phyloP scores from a whole-genome alignment of 2,329 filamentous ascomycete genomes.

The Eurotiales sp. region DNA sequence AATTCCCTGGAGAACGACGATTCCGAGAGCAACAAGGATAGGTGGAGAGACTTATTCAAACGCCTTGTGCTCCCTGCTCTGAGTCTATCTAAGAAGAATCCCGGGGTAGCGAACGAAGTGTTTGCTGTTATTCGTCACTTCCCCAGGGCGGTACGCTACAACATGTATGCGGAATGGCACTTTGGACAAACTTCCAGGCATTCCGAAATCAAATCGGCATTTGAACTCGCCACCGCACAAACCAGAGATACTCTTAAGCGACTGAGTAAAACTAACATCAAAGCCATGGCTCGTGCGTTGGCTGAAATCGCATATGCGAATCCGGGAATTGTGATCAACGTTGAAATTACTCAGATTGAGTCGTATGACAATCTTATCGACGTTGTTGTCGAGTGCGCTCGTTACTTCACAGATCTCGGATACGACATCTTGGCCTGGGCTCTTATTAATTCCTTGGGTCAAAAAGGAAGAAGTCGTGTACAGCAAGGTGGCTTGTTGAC shows the following conservation, averaged over 20 bases:
- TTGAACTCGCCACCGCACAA: constrained; percentile 70
- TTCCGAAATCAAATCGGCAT: constrained; percentile 73
- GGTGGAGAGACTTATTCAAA: constrained; percentile 83
- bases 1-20: constrained; percentile 67
- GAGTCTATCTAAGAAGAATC: constrained; percentile 80
- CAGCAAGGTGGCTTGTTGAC: constrained; percentile 70
- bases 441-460: constrained; percentile 68
- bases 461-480: constrained; percentile 54
- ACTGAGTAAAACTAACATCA: constrained; percentile 80
- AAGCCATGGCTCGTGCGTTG: constrained; percentile 78
- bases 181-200: constrained; percentile 71
- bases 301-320: constrained; percentile 91
- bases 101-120: constrained; percentile 77
- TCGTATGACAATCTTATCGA: constrained; percentile 93
- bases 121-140: constrained; percentile 80
- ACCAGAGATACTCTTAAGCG: constrained; percentile 85
- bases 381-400: constrained; percentile 87
- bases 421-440: constrained; percentile 95
- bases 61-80: constrained; percentile 83
- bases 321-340: constrained; percentile 85
- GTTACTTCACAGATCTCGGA: constrained; percentile 87
- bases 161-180: constrained; percentile 92
- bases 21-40: constrained; percentile 65
- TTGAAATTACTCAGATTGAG: constrained; percentile 86
- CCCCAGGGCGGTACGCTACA: constrained; percentile 72